Evolutionary conservation across 805 yeast species (phyloP), one percentile per base, ranked within the genome.

Genomic region (Jamesozyma spencerorum): DNA sequence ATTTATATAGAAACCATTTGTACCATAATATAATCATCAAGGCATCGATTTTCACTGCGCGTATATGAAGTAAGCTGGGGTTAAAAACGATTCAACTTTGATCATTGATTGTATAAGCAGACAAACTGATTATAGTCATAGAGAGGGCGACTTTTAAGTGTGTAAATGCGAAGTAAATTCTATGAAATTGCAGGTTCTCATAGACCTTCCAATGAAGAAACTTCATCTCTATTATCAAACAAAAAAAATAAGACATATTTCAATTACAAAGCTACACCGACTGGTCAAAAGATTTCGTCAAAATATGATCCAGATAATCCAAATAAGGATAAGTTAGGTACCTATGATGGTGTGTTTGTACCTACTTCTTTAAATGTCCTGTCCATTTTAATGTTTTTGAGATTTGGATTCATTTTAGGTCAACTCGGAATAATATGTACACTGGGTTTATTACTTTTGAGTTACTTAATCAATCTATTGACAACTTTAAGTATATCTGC

Each of bases 371-470:
- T 92, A 31, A 92, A 92, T 62, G 97, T 92, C 34, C 69, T 92
- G 24, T 87, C 97, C 2, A 92, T 92, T 53, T 72, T 92, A 59
- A 87, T 92, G 95, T 92, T 90, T 58, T 69, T 92, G 49, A 75
- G 99, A 47, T 92, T 92, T 59, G 98, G 98, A 5, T 92, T 88
- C 64, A 81, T 92, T 28, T 70, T 92, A 27, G 98, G 98, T 8
- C 97, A 92, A 57, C 79, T 90, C 71, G 99, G 98, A 1, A 69
- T 90, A 5, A 40, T 82, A 14, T 97, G 97, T 4, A 71, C 94
- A 3, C 51, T 87, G 18, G 62, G 75, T 1, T 63, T 90, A 18
- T 65, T 92, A 30, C 41, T 80, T 2, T 58, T 86, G 58, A 82
- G 95, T 36, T 92, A 88, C 58, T 56, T 77, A 3, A 86, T 92